phyloP scores from a whole-genome alignment of 1,139 yeast genomes.

The Diutina rugosa region DNA sequence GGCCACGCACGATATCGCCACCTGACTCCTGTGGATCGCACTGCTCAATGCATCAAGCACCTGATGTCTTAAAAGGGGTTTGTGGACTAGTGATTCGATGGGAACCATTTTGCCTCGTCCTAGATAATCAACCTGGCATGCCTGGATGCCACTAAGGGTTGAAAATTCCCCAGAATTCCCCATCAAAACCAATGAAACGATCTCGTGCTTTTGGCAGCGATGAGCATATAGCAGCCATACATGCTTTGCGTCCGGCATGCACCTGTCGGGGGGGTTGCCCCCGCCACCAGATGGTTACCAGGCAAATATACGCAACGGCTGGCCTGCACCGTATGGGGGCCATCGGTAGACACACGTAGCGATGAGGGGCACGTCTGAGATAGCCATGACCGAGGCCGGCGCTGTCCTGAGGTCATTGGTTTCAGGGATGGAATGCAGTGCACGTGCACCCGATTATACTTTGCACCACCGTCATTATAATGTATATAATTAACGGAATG shows the following conservation, averaged over 20 bases:
- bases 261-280: neutral
- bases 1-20: neutral
- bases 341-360: neutral
- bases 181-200: neutral
- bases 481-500: neutral
- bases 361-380: neutral
- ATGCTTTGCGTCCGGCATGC: neutral
- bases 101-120: too few relatives aligned
- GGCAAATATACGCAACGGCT: neutral
- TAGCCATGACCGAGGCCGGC: too few relatives aligned
- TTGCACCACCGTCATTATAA: neutral
- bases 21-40: neutral
- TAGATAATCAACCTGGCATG: too few relatives aligned
- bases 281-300: neutral
- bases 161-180: neutral
- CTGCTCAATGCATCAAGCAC: neutral
- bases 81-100: too few relatives aligned
- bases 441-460: neutral
- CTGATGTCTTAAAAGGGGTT: neutral
- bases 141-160: too few relatives aligned
- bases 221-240: neutral
- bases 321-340: neutral
- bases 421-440: neutral
- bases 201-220: neutral
- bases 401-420: too few relatives aligned